These are phyloP conservation scores for Saccharomycopsis fibuligera DNA, from an alignment of 805 yeast species.

Conservation along the genomic window DNA sequence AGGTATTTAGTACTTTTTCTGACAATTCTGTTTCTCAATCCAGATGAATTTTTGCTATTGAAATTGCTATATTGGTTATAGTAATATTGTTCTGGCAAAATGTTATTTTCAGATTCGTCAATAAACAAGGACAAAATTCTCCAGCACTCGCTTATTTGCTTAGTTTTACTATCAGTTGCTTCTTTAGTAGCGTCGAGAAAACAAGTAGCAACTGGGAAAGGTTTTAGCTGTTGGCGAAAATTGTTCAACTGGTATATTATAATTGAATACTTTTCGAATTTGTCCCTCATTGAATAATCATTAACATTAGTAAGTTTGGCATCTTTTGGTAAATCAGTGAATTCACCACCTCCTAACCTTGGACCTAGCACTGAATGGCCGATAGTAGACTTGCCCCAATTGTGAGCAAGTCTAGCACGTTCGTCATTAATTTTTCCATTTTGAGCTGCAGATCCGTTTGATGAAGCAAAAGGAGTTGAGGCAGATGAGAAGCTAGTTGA, in stretches of 20 bases:
- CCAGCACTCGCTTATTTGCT: conserved; percentile 73
- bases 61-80: conserved; percentile 14
- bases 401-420: not conserved
- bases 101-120: conserved; percentile 28
- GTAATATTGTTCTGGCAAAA: conserved; percentile 19
- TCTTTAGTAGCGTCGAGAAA: conserved; percentile 54
- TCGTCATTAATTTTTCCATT: not conserved
- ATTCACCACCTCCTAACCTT: conserved; percentile 23
- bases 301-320: conserved; percentile 31
- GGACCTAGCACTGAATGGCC: conserved; percentile 33
- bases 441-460: not conserved
- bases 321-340: conserved; percentile 26
- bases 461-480: not conserved
- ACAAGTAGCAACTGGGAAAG: conserved; percentile 53
- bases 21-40: conserved; percentile 41
- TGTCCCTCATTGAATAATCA: conserved; percentile 38
- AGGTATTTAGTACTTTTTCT: conserved; percentile 52
- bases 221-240: conserved; percentile 44
- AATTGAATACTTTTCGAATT: conserved; percentile 70
- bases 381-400: conserved; percentile 29
- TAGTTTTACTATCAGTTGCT: conserved; percentile 57
- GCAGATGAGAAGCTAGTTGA: not conserved
- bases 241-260: conserved; percentile 67
- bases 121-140: conserved; percentile 47
- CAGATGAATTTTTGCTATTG: conserved; percentile 31